Evolutionary conservation across 805 yeast species (phyloP), one percentile per base, ranked within the genome.

Genomic region (Teunomyces gatunensis): DNA sequence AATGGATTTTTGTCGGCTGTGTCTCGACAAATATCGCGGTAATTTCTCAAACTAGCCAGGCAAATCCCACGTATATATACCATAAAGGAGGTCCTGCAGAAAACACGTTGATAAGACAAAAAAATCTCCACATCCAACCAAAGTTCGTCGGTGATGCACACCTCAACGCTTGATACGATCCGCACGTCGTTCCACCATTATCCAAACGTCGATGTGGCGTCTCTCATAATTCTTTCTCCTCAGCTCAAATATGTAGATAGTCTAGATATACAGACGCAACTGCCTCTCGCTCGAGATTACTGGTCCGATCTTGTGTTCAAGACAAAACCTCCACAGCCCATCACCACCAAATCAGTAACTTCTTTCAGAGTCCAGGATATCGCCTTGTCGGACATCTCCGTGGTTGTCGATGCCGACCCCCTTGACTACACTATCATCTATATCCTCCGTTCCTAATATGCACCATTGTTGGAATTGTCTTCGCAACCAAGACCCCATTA

Each of bases 141-240:
- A n/a, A n/a, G n/a, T 6, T 21, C 20, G 20, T 21, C n/a, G 23
- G 21, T 17, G 20, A 37, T 37, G 40, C 29, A n/a, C 29, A 12
- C 40, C 17, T 37, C 40, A 37, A 37, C 40, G 40, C 40, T 37
- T 29, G 12, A n/a, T 29, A 37, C 40, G 28, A 13, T 37, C 15
- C 6, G 4, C 5, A n/a, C 17, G 27, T 21, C 40, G 17, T 27
- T 37, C 25, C 29, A 15, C 10, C 40, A 37, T 23, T 37, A 37
- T 23, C 25, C 25, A 6, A 23, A 37, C n/a, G 40, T 37, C 17
- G 40, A 12, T 11, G 23, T 37, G 13, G 40, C 20, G 17, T 37
- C 40, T 25, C 40, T 37, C 6, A 37, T 37, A n/a, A 37, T 37
- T 18, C 40, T 37, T n/a, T 37, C 40, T 6, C 40, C 29, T 3